Evolutionary conservation across 2,329 filamentous ascomycete genomes (phyloP).

Genomic region (Exophiala xenobiotica): DNA sequence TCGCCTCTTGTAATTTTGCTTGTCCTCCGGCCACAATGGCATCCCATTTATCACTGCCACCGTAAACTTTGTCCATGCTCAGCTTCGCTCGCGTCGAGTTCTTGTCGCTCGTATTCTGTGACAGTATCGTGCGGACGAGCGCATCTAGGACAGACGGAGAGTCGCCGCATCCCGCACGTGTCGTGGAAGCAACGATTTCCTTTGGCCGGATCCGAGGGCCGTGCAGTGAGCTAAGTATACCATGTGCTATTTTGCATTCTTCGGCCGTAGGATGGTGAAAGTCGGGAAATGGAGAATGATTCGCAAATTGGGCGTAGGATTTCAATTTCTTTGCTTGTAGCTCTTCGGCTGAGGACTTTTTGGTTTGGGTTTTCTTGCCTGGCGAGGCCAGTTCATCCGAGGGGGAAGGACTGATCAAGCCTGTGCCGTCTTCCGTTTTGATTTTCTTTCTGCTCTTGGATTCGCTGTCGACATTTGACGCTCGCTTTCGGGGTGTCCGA

Average conservation of each 20-base stretch:
- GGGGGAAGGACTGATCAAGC: slow-evolving; percentile 6
- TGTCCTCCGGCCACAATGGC: slow-evolving; percentile 45
- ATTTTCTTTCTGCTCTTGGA: slow-evolving; percentile 14
- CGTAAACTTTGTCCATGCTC: slow-evolving; percentile 70
- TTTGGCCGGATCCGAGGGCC: slow-evolving; percentile 64
- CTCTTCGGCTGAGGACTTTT: slow-evolving; percentile 27
- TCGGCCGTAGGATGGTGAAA: slow-evolving; percentile 63
- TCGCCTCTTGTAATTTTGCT: slow-evolving; percentile 46
- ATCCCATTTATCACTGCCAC: slow-evolving; percentile 52
- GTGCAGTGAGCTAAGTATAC: slow-evolving; percentile 64
- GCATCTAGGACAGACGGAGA: slow-evolving; percentile 65
- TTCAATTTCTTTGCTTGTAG: slow-evolving; percentile 30
- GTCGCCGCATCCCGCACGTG: slow-evolving; percentile 68
- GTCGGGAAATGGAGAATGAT: slow-evolving; percentile 66
- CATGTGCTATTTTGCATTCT: slow-evolving; percentile 68
- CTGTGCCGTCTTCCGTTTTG: slow-evolving; percentile 15
- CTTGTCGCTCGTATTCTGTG: slow-evolving; percentile 58
- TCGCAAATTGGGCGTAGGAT: slow-evolving; percentile 45
- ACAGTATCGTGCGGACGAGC: slow-evolving; percentile 61
- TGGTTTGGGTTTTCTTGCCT: slow-evolving; percentile 15
- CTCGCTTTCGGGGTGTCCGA: slow-evolving; percentile 8
- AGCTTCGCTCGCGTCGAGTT: slow-evolving; percentile 70
- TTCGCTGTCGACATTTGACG: neutral
- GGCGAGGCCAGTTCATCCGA: slow-evolving; percentile 2
- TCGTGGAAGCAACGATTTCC: slow-evolving; percentile 66